These are phyloP conservation scores for Saccharomyces hybrid DNA, from an alignment of 1,139 yeast species.

Conservation along the genomic window DNA sequence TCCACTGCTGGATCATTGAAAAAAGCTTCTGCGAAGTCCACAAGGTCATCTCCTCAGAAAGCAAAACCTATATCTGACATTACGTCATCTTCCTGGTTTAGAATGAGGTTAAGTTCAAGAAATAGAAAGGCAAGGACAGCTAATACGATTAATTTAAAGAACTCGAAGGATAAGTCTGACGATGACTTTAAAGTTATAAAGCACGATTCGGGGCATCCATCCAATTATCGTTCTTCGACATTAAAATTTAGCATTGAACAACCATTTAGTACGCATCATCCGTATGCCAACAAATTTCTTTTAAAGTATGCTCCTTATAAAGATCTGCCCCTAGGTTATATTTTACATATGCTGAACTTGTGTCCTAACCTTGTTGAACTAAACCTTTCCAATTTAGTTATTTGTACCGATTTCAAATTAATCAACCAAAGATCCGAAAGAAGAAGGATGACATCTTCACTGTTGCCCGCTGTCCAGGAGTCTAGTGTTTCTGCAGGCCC, in stretches of 20 bases:
- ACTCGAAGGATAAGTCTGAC: background rate
- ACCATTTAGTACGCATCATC: conserved; percentile 38
- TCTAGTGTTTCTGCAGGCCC: conserved; percentile 9
- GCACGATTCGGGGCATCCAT: background rate
- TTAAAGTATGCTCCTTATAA: conserved; percentile 49
- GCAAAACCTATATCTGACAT: background rate
- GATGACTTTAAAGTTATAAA: background rate
- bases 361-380: conserved; percentile 50
- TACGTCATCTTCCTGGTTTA: conserved; percentile 5
- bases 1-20: background rate
- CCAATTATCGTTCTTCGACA: background rate
- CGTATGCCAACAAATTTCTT: conserved; percentile 50
- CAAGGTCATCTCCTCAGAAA: background rate
- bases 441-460: conserved; percentile 14
- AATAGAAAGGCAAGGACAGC: conserved; percentile 1
- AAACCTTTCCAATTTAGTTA: conserved; percentile 47
- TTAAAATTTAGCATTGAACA: conserved; percentile 4
- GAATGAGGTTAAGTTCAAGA: conserved; percentile 3
- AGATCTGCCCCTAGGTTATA: conserved; percentile 64
- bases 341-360: conserved; percentile 49
- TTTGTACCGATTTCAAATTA: conserved; percentile 55
- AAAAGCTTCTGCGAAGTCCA: background rate
- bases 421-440: conserved; percentile 9
- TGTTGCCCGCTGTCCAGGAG: conserved; percentile 18
- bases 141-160: background rate